Base-by-base conservation (phyloP, 305 asterid species). In the Fraxinus velutina region DNA sequence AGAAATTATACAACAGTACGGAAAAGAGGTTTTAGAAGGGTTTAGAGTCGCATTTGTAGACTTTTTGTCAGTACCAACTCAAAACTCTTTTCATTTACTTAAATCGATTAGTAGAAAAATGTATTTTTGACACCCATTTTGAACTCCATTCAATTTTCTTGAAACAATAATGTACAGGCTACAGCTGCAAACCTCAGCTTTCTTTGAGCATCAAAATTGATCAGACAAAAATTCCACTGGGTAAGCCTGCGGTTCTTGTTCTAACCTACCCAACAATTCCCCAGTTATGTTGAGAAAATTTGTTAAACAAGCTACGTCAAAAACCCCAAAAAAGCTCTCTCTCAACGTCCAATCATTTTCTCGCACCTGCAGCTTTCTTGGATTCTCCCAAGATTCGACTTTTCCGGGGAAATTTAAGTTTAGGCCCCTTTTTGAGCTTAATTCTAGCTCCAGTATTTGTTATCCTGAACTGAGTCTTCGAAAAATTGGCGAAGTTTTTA, bases 201-300 rank as follows among this genome's bases (percentile, higher is more conserved):
- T 79, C 84, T 50, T 72, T 64, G 64, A 81, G 80, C 81, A 33
- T 86, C 75, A 86, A 81, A 37, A 24, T 85, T 85, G 81, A 85
- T 83, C 86, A 52, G 79, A 84, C 85, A 13, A 75, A 72, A 50
- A 8, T 19, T 77, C 81, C 86, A 50, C 76, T 80, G 78, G 78
- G 81, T 80, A 88, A 81, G 68, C 89, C 85, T 73, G 19, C 71
- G 34, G 62, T 47, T 74, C 27, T 81, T 74, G 9, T 55, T 57
- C 60, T 85, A 78, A 77, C 19, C 85, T 84, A 0, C 90, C 76
- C 24, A 75, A 79, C 15, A 52, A 52, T 77, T 86, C 94, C 81
- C 80, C 89, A 75, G 89, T 85, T 81, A 94, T 96, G 97, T 96
- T 94, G 97, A 89, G 92, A 85, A 92, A 79, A 80, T 70, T 89